phyloP scores from a whole-genome alignment of 345 rosid genomes.

The Euphorbia lathyris region DNA sequence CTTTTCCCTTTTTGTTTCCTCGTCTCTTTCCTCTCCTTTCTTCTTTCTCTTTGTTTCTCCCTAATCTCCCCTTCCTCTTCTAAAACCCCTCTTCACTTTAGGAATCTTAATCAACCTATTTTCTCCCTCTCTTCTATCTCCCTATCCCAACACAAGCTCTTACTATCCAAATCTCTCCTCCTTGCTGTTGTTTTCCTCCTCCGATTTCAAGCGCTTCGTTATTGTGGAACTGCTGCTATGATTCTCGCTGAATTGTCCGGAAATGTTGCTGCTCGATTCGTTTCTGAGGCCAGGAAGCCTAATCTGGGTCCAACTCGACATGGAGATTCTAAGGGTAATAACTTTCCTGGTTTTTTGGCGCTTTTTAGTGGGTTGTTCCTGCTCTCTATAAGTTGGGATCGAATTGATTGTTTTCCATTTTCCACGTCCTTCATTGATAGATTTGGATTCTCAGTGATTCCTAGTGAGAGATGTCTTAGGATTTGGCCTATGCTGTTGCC shows the following conservation, averaged over 20 bases:
- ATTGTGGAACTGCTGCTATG: conserved; percentile 92
- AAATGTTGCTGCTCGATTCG: conserved; percentile 57
- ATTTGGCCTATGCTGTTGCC: conserved; percentile 87
- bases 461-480: conserved; percentile 60
- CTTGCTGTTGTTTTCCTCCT: conserved; percentile 66
- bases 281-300: conserved; percentile 31
- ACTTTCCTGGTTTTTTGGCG: conserved; percentile 55
- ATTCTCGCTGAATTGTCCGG: conserved; percentile 89
- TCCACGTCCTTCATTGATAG: conserved; percentile 38
- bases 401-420: conserved; percentile 76
- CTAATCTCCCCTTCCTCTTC: conserved; percentile 29
- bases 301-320: conserved; percentile 4
- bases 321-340: background rate
- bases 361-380: conserved; percentile 62
- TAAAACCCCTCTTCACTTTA: conserved; percentile 18
- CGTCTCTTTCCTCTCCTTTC: conserved; percentile 16
- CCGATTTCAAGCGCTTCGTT: conserved; percentile 82
- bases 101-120: conserved; percentile 26
- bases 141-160: conserved; percentile 45
- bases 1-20: conserved; percentile 6
- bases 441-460: conserved; percentile 43
- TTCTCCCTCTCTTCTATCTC: conserved; percentile 46
- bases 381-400: conserved; percentile 85
- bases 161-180: conserved; percentile 51
- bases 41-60: conserved; percentile 44